These are phyloP conservation scores for Cynara cardunculus DNA, from an alignment of 129 eudicot species.

Conservation along the genomic window DNA sequence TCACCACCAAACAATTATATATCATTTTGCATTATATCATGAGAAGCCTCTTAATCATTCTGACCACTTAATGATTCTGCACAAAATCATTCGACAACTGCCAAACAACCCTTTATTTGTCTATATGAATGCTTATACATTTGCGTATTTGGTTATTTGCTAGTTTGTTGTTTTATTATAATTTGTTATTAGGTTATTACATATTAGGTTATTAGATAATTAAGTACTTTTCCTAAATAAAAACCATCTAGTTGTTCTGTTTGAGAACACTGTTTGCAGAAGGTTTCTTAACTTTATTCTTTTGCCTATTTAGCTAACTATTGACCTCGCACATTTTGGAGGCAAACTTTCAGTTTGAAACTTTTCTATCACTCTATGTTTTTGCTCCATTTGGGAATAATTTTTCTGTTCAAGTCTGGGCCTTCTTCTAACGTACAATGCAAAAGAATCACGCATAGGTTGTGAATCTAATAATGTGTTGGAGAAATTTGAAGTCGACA, in stretches of 20 bases:
- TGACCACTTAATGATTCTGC: too few species aligned
- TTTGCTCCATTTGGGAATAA: constrained; percentile 31
- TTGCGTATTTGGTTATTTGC: too few species aligned
- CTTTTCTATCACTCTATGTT: constrained; percentile 56
- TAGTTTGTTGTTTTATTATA: too few species aligned
- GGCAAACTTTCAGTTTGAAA: constrained; percentile 71
- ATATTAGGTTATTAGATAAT: too few species aligned
- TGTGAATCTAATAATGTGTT: constrained; percentile 41
- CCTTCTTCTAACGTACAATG: background rate
- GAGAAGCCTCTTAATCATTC: too few species aligned
- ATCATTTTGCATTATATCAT: too few species aligned
- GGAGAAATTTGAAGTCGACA: constrained; percentile 52
- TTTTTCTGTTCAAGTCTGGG: constrained; percentile 17
- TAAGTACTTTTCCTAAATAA: too few species aligned
- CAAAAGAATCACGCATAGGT: constrained; percentile 41
- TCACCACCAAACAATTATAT: too few species aligned
- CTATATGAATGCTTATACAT: too few species aligned
- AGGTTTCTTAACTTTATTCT: constrained; percentile 44
- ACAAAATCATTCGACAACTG: too few species aligned
- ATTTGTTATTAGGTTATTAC: too few species aligned
- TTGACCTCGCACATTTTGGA: constrained; percentile 51
- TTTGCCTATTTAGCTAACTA: constrained; percentile 34
- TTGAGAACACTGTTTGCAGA: constrained; percentile 52
- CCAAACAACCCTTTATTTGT: too few species aligned
- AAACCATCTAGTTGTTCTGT: constrained; percentile 61